phyloP scores from a whole-genome alignment of 225 moss, liverwort and hornwort species.

The Rhytidiadelphus loreus region DNA sequence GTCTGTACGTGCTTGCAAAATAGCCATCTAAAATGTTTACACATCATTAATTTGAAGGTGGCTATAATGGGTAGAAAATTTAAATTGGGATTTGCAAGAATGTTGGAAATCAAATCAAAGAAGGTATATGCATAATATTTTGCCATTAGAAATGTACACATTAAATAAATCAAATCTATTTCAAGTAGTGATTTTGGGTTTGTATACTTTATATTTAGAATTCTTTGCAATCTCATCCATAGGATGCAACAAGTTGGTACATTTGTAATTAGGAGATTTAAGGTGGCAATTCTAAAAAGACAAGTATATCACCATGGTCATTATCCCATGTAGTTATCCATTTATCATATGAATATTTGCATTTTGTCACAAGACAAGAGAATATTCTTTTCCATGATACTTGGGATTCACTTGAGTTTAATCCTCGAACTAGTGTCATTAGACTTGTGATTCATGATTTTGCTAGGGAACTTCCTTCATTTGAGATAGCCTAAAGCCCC shows the following conservation, averaged over 20 bases:
- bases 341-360: background rate
- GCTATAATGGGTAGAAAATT: background rate
- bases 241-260: fast-evolving
- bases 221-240: background rate
- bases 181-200: too few species aligned
- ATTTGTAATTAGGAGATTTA: background rate
- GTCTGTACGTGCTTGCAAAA: fast-evolving
- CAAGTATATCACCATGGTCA: background rate
- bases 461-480: fast-evolving
- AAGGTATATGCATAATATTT: fast-evolving
- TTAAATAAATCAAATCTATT: too few species aligned
- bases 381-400: fast-evolving
- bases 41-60: fast-evolving
- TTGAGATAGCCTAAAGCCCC: fast-evolving
- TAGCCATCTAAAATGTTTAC: background rate
- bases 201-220: background rate
- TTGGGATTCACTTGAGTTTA: background rate
- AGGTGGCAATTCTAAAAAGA: too few species aligned
- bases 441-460: background rate
- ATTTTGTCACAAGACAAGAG: background rate
- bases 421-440: too few species aligned
- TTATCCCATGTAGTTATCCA: background rate
- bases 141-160: too few species aligned
- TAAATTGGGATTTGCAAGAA: background rate
- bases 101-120: too few species aligned